phyloP scores from a whole-genome alignment of 257 asterid species.

The Solanum pinnatisectum region DNA sequence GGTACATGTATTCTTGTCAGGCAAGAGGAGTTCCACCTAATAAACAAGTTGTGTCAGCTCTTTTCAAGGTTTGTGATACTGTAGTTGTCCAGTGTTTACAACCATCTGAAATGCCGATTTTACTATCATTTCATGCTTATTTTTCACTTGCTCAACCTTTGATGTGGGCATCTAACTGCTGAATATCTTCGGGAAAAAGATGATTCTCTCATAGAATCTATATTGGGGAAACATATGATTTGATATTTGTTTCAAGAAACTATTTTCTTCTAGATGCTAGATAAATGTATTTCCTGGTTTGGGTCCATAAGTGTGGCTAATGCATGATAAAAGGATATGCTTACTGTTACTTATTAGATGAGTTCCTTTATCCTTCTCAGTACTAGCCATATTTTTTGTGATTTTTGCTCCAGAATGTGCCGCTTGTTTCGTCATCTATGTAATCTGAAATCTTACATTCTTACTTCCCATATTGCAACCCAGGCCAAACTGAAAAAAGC shows the following conservation, averaged over 20 bases:
- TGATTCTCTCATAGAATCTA: neutral
- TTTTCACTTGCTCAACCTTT: neutral
- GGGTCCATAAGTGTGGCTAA: neutral
- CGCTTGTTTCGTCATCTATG: neutral
- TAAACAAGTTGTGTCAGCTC: slow-evolving; percentile 43
- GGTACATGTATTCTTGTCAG: slow-evolving; percentile 62
- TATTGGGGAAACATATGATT: neutral
- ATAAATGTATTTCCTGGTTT: neutral
- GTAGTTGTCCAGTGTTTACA: neutral
- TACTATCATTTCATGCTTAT: neutral
- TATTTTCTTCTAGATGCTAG: neutral
- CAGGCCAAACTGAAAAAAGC: slow-evolving; percentile 76
- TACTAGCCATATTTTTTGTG: neutral
- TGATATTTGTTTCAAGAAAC: neutral
- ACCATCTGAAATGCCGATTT: neutral
- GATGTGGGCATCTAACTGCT: neutral
- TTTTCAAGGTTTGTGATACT: slow-evolving; percentile 51
- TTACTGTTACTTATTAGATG: neutral
- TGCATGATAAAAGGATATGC: neutral
- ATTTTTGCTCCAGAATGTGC: neutral
- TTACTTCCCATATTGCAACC: slow-evolving; percentile 6
- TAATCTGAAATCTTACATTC: neutral
- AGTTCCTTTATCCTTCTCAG: neutral
- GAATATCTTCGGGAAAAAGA: neutral
- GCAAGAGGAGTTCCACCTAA: slow-evolving; percentile 45